Conservation (phyloP, 1,139 yeast genomes). For the Debaryomyces subglobosus region DNA sequence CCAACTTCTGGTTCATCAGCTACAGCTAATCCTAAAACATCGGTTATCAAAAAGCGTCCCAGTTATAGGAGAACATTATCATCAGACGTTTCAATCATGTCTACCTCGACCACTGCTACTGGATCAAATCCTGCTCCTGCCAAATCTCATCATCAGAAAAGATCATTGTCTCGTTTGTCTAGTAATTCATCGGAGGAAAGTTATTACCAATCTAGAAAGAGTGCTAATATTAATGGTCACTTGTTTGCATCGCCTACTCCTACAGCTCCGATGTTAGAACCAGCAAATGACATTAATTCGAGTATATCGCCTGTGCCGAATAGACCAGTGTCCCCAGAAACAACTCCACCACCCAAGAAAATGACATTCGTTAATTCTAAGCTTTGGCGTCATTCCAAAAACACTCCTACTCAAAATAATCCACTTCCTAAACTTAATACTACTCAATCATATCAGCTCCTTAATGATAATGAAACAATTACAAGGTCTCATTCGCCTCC, state of each 20-base stretch:
- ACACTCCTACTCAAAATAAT: background rate
- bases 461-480: constrained; percentile 12
- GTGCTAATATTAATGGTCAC: constrained; percentile 12
- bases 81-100: constrained; percentile 43
- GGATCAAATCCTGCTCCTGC: constrained; percentile 2
- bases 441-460: background rate
- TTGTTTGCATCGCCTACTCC: constrained; percentile 21
- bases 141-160: constrained; percentile 26
- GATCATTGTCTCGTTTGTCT: constrained; percentile 38
- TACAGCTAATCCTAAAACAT: constrained; percentile 2
- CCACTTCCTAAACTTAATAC: constrained; percentile 1
- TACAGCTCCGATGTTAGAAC: constrained; percentile 10
- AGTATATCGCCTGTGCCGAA: background rate
- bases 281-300: background rate
- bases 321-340: background rate
- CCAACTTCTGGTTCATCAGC: constrained; percentile 6
- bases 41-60: constrained; percentile 30
- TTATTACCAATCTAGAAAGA: constrained; percentile 11
- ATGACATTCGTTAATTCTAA: constrained; percentile 6
- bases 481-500: constrained; percentile 42
- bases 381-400: constrained; percentile 15
- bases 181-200: constrained; percentile 47
- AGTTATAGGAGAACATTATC: constrained; percentile 36
- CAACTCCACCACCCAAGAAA: background rate
- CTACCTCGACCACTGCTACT: constrained; percentile 35